Evolutionary conservation across 2,329 filamentous ascomycete genomes (phyloP), one percentile per base, ranked within the genome.

Genomic region (Xylariaceae sp.): DNA sequence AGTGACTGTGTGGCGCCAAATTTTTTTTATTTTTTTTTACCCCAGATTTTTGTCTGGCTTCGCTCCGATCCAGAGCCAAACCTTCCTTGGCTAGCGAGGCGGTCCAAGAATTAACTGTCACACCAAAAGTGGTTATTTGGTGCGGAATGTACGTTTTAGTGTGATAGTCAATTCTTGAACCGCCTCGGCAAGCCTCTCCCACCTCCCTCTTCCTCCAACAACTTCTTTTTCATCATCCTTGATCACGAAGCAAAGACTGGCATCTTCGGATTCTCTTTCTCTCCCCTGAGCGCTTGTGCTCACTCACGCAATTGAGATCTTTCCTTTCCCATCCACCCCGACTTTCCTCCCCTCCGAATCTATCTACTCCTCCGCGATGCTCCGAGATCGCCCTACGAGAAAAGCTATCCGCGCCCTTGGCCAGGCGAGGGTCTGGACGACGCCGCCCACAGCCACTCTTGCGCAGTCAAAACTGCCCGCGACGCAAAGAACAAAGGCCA

Each of bases 401-500:
- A 40, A 40, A 35, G 44, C 44, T 18, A 40, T 48, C 44, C 35
- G 44, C 44, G 44, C 44, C 44, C 44, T 48, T 48, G 35, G 35
- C 44, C 44, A 48, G 44, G 44, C 44, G 44, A 48, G 44, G 44
- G 44, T 35, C 35, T 48, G 35, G 44, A 40, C 44, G 35, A 48
- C 44, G 44, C 44, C 35, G 44, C 44, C 44, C 44, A 48, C 44
- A 48, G 44, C 33, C 44, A 39, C 35, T 48, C 44, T 48, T 48
- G 44, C 44, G 35, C 44, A 32, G 44, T 40, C 44, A 39, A 40
- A 39, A 26, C 35, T 48, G 35, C 44, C 44, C 44, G 44, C 44
- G 35, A 40, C 44, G 35, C 45, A 49, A 49, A 49, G 45, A 49
- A 49, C 45, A 40, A 49, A 41, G 45, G 36, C 45, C 45, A 49